Percentiles rank a stretch among this genome's conserved stretches.
Evolutionary conservation across 2,329 filamentous ascomycete genomes (phyloP).

Genomic region (Colletotrichum sp.): DNA sequence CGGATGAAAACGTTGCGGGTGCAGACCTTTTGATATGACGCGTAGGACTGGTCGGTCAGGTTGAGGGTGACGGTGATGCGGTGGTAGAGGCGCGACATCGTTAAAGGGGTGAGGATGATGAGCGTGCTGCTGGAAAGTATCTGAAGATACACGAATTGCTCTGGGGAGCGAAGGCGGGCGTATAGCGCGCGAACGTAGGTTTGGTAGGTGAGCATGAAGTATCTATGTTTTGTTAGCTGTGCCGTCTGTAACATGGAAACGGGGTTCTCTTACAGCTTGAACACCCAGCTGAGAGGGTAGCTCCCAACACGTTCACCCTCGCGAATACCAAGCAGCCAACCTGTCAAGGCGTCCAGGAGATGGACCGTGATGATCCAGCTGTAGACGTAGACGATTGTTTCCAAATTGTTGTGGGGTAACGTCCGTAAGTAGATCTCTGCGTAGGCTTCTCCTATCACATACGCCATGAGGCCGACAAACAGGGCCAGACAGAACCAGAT

Average conservation of each 20-base stretch:
- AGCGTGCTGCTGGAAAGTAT: constrained; percentile 66
- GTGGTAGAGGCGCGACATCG: constrained; percentile 66
- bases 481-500: constrained; percentile 73
- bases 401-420: constrained; percentile 68
- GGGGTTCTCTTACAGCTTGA: constrained; percentile 62
- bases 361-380: constrained; percentile 73
- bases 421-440: constrained; percentile 72
- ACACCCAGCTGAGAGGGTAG: constrained; percentile 74
- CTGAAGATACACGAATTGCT: constrained; percentile 70
- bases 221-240: constrained; percentile 41
- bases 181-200: constrained; percentile 74
- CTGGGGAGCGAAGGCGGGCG: constrained; percentile 68
- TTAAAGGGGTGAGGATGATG: constrained; percentile 67
- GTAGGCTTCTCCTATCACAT: constrained; percentile 72
- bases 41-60: constrained; percentile 64
- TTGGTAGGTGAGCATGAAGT: constrained; percentile 74
- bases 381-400: constrained; percentile 73
- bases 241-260: background rate
- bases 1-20: constrained; percentile 72
- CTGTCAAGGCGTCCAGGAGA: constrained; percentile 66
- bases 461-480: constrained; percentile 66
- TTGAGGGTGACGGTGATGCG: constrained; percentile 57
- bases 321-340: constrained; percentile 69
- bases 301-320: constrained; percentile 72
- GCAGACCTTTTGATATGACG: constrained; percentile 69